phyloP scores from a whole-genome alignment of 768 basidiomycete species.

The Leccinum boreale region DNA sequence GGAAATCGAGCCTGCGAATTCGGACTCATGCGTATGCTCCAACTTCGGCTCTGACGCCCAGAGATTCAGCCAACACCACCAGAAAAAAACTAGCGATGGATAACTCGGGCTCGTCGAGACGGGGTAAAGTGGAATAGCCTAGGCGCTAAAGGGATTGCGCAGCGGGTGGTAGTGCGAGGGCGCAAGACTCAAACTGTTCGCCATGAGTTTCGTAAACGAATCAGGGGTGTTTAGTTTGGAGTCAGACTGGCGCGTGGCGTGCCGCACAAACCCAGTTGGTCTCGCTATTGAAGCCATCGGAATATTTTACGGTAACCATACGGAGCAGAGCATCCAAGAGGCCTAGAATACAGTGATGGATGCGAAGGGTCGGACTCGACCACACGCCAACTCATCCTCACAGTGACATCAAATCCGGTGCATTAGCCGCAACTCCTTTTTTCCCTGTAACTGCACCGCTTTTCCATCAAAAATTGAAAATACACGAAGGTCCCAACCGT shows the following conservation, averaged over 20 bases:
- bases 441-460: too few relatives aligned
- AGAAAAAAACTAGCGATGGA: background rate
- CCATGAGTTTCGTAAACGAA: background rate
- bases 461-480: too few relatives aligned
- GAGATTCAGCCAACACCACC: background rate
- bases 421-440: too few relatives aligned
- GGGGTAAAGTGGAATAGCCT: background rate
- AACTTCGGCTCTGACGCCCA: background rate
- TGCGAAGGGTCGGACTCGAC: too few relatives aligned
- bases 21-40: conserved; percentile 7
- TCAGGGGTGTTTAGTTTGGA: background rate
- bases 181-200: background rate
- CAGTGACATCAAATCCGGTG: too few relatives aligned
- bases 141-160: background rate
- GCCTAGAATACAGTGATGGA: too few relatives aligned
- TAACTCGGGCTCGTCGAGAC: background rate
- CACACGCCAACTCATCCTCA: too few relatives aligned
- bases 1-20: conserved; percentile 4
- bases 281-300: too few relatives aligned
- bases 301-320: too few relatives aligned
- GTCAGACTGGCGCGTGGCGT: background rate
- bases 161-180: background rate
- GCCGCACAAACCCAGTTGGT: background rate
- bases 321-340: too few relatives aligned
- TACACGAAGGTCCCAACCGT: too few relatives aligned